Base-by-base conservation (phyloP, 1,139 yeast species). In the Candida pseudoviswanathii region DNA sequence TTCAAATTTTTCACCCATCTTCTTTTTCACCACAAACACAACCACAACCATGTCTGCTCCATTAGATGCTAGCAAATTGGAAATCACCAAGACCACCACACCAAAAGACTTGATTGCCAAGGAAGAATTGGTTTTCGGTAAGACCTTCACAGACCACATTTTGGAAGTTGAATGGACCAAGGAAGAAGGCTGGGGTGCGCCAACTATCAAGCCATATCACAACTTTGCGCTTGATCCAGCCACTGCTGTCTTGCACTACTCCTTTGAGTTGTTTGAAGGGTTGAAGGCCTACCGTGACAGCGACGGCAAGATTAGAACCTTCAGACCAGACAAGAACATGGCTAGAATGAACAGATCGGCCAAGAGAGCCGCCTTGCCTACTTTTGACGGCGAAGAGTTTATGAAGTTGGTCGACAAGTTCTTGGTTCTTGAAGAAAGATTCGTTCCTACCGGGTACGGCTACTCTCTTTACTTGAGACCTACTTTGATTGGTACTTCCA, bases 181-280 rank as follows among this genome's bases (percentile, higher is more conserved):
- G 25, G 78, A 77, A 53, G 64, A 70, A 1, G 99, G 99, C 43
- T 94, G 99, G 99, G 86, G 75, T 10, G 71, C 80, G 27, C 98
- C 99, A 41, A 81, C 81, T 62, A 92, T 94, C 66, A 81, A 81
- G 59, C 97, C 98, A 31, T 91, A 89, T 70, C 94, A 85, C 50
- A 81, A 82, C 45, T 72, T 94, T 51, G 61, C 75, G 21, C 70
- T 94, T 50, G 97, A 91, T 62, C 99, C 99, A 34, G 85, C 97
- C 10, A 72, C 95, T 9, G 81, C 85, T 63, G 98, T 92, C 33
- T 84, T 94, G 71, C 99, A 94, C 73, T 94, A 94, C 63, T 94
- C 96, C 1, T 94, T 94, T 65, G 97, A 91, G 69, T 81, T 94
- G 57, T 94, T 94, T 61, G 99, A 94, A 76, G 99, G 99, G 57